These are phyloP conservation scores for Brettanomyces naardenensis DNA, from an alignment of 805 yeast species.

Conservation along the genomic window DNA sequence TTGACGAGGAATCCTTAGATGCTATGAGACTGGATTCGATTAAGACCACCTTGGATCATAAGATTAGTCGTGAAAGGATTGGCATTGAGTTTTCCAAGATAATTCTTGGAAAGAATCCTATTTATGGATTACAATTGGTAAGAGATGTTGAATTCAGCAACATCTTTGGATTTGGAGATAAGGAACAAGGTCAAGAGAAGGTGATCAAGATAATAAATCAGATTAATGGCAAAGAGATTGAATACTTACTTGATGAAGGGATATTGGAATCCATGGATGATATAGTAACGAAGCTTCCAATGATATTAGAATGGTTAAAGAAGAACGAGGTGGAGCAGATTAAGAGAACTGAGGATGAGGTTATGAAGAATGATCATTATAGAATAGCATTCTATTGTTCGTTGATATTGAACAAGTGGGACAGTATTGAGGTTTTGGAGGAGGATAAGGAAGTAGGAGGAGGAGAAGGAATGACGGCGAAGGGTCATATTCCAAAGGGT, in stretches of 20 bases:
- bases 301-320: slow-evolving; percentile 9
- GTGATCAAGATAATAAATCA: slow-evolving; percentile 7
- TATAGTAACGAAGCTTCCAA: slow-evolving; percentile 13
- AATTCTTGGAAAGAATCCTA: slow-evolving; percentile 53
- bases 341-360: slow-evolving; percentile 1
- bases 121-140: slow-evolving; percentile 54
- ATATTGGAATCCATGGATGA: slow-evolving; percentile 12
- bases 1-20: slow-evolving; percentile 48
- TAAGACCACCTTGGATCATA: slow-evolving; percentile 49
- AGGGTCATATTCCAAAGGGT: neutral
- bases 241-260: slow-evolving; percentile 10
- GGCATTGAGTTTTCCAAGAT: slow-evolving; percentile 81
- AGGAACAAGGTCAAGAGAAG: slow-evolving; percentile 14
- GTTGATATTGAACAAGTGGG: slow-evolving; percentile 44
- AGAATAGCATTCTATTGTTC: slow-evolving; percentile 36
- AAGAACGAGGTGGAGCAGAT: neutral
- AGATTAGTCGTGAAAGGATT: slow-evolving; percentile 84
- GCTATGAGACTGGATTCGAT: slow-evolving; percentile 62
- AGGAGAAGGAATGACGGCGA: neutral
- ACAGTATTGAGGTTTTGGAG: slow-evolving; percentile 23
- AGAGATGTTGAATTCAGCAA: slow-evolving; percentile 46
- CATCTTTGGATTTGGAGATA: slow-evolving; percentile 42
- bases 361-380: slow-evolving; percentile 11
- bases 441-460: neutral
- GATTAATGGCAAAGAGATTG: neutral